A percentile compares a stretch with the other conserved stretches of the same genome.
phyloP scores from a whole-genome alignment of 2,329 filamentous ascomycete species.

The Verticillium longisporum region DNA sequence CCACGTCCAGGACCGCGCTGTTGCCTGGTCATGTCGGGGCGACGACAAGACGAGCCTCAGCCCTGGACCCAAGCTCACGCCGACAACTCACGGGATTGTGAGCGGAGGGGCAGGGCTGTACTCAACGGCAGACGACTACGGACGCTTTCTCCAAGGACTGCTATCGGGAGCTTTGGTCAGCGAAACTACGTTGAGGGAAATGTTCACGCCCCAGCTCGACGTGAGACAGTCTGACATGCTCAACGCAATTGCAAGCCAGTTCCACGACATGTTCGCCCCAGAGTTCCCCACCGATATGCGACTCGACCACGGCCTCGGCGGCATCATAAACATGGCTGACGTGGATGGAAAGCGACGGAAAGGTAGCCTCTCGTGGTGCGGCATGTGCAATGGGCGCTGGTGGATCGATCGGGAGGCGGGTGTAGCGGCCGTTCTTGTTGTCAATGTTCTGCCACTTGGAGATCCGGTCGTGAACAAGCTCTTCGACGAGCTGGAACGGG shows the following conservation, averaged over 20 bases:
- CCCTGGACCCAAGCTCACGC: conserved; percentile 11
- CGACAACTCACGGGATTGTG: conserved; percentile 25
- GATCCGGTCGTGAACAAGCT: conserved; percentile 26
- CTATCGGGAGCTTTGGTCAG: conserved; percentile 23
- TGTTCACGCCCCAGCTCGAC: conserved; percentile 34
- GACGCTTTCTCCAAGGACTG: conserved; percentile 24
- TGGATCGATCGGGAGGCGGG: conserved; percentile 31
- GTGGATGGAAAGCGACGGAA: conserved; percentile 29
- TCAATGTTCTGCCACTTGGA: conserved; percentile 28
- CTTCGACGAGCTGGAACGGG: conserved; percentile 31
- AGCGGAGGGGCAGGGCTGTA: conserved; percentile 37
- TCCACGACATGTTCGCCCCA: conserved; percentile 21
- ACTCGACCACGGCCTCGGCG: conserved; percentile 31
- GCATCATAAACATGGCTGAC: conserved; percentile 30
- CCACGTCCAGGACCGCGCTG: conserved; percentile 15
- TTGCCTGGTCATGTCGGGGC: conserved; percentile 13
- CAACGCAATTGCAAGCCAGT: conserved; percentile 8
- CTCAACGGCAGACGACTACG: conserved; percentile 32
- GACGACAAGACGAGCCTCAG: conserved; percentile 13
- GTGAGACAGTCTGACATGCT: conserved; percentile 18
- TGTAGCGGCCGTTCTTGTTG: conserved; percentile 30
- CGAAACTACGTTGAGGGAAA: conserved; percentile 20
- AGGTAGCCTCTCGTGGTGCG: conserved; percentile 37
- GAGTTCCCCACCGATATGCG: conserved; percentile 25
- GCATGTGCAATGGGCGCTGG: conserved; percentile 34